A percentile compares a stretch with the other conserved stretches of the same genome.
phyloP scores from a whole-genome alignment of 371 early-diverging fungal species.

The Choanephora cucurbitarum region DNA sequence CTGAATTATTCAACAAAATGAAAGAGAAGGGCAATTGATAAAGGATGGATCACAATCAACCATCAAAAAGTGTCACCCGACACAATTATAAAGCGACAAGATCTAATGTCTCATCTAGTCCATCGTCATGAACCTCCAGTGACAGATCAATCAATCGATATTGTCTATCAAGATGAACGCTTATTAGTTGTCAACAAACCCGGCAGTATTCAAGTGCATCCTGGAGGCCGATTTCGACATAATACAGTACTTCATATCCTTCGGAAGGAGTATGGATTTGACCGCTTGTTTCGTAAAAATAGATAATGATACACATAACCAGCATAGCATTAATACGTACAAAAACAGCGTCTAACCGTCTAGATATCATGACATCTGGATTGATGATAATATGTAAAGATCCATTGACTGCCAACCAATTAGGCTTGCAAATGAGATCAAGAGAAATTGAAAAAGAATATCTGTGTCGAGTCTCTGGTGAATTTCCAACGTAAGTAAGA shows the following conservation, averaged over 20 bases:
- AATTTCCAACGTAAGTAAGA: constrained; percentile 79
- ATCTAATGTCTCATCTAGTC: constrained; percentile 76
- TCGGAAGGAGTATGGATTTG: constrained; percentile 61
- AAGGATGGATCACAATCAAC: constrained; percentile 83
- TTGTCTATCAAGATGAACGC: constrained; percentile 65
- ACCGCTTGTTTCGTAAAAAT: constrained; percentile 74
- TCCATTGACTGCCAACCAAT: constrained; percentile 57
- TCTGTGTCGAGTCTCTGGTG: constrained; percentile 82
- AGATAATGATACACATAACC: too few species aligned
- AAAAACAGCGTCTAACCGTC: constrained; percentile 79
- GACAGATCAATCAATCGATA: constrained; percentile 58
- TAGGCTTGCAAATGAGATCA: constrained; percentile 65
- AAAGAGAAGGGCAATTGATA: constrained; percentile 73
- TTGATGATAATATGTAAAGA: constrained; percentile 78
- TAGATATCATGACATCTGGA: constrained; percentile 94
- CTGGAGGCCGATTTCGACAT: constrained; percentile 78
- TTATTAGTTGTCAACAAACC: constrained; percentile 90
- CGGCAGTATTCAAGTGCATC: constrained; percentile 85
- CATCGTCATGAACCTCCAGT: constrained; percentile 98
- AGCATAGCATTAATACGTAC: too few species aligned
- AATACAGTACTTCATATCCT: constrained; percentile 86
- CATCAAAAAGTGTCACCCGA: constrained; percentile 51
- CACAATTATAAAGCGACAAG: constrained; percentile 66
- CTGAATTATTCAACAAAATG: background rate
- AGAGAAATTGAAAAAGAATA: constrained; percentile 85